Evolutionary conservation across 768 basidiomycete genomes (phyloP).

Genomic region (Lactarius akahatsu): DNA sequence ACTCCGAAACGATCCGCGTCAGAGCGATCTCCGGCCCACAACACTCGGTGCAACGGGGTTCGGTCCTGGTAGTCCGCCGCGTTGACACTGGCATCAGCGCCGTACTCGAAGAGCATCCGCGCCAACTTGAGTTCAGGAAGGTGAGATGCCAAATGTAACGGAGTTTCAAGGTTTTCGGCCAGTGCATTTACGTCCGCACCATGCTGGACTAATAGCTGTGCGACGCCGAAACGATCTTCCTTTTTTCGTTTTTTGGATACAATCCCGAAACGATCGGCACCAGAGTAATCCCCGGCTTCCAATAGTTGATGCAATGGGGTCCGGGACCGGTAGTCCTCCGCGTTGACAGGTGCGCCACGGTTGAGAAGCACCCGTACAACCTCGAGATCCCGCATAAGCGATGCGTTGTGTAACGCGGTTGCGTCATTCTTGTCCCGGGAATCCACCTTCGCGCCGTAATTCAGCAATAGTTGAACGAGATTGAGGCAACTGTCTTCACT

Average conservation of each 20-base stretch:
- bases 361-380: background rate
- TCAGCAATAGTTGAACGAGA: background rate
- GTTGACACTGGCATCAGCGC: background rate
- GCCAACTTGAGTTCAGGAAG: background rate
- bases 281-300: background rate
- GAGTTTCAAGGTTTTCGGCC: background rate
- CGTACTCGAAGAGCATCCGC: background rate
- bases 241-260: too few relatives aligned
- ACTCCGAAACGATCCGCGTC: background rate
- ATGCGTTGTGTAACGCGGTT: background rate
- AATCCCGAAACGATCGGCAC: too few relatives aligned
- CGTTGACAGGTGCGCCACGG: background rate
- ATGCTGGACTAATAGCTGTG: background rate
- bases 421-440: background rate
- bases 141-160: background rate
- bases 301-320: background rate
- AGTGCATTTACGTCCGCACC: background rate
- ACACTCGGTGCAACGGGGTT: background rate
- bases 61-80: background rate
- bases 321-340: background rate
- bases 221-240: background rate
- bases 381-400: background rate
- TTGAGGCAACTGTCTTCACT: background rate
- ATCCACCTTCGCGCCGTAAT: background rate
- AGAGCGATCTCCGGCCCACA: too few relatives aligned